Percentiles rank a stretch among this genome's conserved stretches.
Evolutionary conservation across 169 alveolate species (phyloP).

Genomic region (Fabrea salina): DNA sequence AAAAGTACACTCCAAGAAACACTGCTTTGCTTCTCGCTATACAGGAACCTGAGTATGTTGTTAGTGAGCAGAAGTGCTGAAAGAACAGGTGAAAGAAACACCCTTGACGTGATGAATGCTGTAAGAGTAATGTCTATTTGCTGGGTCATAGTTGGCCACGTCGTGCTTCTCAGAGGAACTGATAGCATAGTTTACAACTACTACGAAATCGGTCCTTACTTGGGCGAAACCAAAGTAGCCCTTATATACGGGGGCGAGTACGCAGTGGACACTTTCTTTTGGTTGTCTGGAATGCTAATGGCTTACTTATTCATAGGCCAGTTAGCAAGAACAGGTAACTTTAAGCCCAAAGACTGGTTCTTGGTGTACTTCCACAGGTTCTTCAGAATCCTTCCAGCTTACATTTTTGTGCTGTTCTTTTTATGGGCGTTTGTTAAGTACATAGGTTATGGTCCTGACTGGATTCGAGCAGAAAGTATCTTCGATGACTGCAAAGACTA

Average conservation of each 20-base stretch:
- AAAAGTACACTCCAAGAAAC: no score
- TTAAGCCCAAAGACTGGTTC: background rate
- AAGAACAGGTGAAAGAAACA: constrained; percentile 1
- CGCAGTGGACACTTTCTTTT: constrained; percentile 61
- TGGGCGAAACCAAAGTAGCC: no score
- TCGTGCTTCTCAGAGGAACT: no score
- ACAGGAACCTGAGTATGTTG: background rate
- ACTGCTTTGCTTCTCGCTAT: constrained; percentile 13
- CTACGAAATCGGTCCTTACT: no score
- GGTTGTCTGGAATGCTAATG: constrained; percentile 52
- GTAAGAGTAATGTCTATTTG: constrained; percentile 24
- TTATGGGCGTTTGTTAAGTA: background rate
- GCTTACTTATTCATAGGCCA: constrained; percentile 27
- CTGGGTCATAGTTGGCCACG: constrained; percentile 31
- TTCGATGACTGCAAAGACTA: constrained; percentile 19
- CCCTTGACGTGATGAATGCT: constrained; percentile 22
- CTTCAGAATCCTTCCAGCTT: background rate
- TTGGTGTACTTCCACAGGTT: background rate
- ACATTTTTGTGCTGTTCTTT: background rate
- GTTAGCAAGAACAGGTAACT: background rate
- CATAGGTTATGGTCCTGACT: background rate
- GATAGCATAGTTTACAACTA: no score
- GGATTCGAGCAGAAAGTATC: background rate
- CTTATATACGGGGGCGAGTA: constrained; percentile 12
- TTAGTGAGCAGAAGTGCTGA: background rate